phyloP scores from a whole-genome alignment of 495 filamentous ascomycete genomes.

The Schizothecium vesticola region DNA sequence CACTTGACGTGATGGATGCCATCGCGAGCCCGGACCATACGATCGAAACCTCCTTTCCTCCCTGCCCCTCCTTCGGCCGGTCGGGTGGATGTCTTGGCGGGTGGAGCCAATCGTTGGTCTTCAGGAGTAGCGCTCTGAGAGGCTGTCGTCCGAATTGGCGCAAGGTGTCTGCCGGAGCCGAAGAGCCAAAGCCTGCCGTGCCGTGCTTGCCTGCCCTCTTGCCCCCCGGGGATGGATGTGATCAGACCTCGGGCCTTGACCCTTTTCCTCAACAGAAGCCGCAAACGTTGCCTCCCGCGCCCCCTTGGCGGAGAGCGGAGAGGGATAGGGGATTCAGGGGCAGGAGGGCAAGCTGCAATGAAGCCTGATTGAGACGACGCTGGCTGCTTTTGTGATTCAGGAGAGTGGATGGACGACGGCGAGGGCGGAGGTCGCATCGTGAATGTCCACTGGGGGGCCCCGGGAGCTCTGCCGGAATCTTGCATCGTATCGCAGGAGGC shows the following conservation, averaged over 20 bases:
- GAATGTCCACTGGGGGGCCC: neutral
- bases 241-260: conserved; percentile 4
- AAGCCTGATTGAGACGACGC: neutral
- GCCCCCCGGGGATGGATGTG: neutral
- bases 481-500: conserved; percentile 19
- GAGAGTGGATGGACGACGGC: neutral
- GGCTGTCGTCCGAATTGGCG: neutral
- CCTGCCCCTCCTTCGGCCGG: neutral
- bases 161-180: neutral
- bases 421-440: neutral
- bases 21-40: neutral
- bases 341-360: neutral
- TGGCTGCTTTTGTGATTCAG: neutral
- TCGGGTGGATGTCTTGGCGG: neutral
- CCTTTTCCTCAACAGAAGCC: neutral
- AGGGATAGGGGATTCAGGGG: neutral
- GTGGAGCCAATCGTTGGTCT: neutral
- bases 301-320: neutral
- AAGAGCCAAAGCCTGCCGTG: neutral
- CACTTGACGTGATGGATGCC: neutral
- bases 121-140: conserved; percentile 6
- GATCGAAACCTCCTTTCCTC: neutral
- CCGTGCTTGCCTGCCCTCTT: neutral
- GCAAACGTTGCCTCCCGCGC: neutral
- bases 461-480: conserved; percentile 25